phyloP scores from a whole-genome alignment of 805 yeast genomes.

The Candida railenensis region DNA sequence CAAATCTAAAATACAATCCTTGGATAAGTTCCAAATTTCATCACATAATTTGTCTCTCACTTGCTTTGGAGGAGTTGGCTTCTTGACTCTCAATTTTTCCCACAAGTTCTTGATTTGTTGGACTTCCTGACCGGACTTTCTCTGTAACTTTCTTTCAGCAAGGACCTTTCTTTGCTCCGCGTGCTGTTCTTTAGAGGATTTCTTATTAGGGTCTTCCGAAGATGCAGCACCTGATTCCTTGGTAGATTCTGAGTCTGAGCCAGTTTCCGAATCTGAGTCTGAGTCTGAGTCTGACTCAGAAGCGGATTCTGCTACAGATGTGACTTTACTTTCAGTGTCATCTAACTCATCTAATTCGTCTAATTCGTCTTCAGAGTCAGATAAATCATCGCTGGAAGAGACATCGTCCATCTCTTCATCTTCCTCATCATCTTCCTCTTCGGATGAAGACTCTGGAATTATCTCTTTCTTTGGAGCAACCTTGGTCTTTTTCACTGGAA shows the following conservation, averaged over 20 bases:
- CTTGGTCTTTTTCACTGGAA: slow-evolving; percentile 25
- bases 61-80: slow-evolving; percentile 75
- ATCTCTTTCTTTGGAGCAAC: slow-evolving; percentile 26
- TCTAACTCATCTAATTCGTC: slow-evolving; percentile 29
- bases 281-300: slow-evolving; percentile 25
- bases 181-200: slow-evolving; percentile 64
- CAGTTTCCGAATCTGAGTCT: slow-evolving; percentile 28
- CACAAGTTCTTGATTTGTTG: slow-evolving; percentile 82
- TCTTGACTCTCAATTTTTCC: slow-evolving; percentile 87
- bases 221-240: slow-evolving; percentile 19
- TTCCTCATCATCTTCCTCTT: slow-evolving; percentile 5
- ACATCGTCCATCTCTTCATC: slow-evolving; percentile 1
- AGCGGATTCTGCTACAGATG: slow-evolving; percentile 14
- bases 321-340: slow-evolving; percentile 15
- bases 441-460: slow-evolving; percentile 11
- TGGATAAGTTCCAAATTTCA: slow-evolving; percentile 81
- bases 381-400: not conserved
- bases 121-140: slow-evolving; percentile 85
- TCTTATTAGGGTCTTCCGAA: slow-evolving; percentile 43
- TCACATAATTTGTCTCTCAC: slow-evolving; percentile 74
- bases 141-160: slow-evolving; percentile 79
- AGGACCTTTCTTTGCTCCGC: slow-evolving; percentile 77
- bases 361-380: slow-evolving; percentile 13
- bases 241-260: slow-evolving; percentile 20
- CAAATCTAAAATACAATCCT: slow-evolving; percentile 75